A percentile compares a stretch with the other conserved stretches of the same genome.
These are phyloP conservation scores for Rusavskia elegans DNA, from an alignment of 495 filamentous ascomycete genomes.

Conservation along the genomic window DNA sequence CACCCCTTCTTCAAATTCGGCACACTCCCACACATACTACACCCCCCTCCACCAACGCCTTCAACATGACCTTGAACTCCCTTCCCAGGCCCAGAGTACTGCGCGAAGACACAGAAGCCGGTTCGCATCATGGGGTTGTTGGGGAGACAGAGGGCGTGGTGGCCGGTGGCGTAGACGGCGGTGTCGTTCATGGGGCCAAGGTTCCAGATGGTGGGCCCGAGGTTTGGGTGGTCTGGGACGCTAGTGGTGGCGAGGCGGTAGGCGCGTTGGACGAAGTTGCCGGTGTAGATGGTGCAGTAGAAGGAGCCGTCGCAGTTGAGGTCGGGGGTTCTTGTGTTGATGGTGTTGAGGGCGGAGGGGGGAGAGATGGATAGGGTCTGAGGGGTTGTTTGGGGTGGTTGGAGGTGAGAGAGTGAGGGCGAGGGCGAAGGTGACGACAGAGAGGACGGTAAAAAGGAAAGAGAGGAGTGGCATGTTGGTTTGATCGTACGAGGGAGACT, in stretches of 20 bases:
- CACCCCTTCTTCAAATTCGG: neutral
- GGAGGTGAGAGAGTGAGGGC: neutral
- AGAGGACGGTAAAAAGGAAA: neutral
- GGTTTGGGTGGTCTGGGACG: neutral
- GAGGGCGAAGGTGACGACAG: neutral
- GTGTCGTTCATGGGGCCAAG: neutral
- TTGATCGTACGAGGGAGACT: neutral
- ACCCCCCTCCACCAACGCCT: neutral
- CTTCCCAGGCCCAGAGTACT: neutral
- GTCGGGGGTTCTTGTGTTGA: neutral
- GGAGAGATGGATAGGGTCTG: too few species aligned
- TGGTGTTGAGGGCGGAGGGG: neutral
- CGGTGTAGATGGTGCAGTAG: neutral
- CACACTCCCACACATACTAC: neutral
- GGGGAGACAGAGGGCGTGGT: neutral
- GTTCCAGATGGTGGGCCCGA: neutral
- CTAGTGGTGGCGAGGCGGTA: neutral
- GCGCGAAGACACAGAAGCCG: neutral
- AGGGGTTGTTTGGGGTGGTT: neutral
- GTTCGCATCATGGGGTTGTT: neutral
- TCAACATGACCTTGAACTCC: neutral
- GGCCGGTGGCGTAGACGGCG: neutral
- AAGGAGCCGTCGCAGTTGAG: neutral
- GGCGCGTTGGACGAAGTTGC: neutral
- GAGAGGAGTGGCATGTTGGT: neutral